Percentiles rank a stretch among this genome's conserved stretches.
phyloP scores from a whole-genome alignment of 1,284 basidiomycete genomes.

The Marasmius oreades region DNA sequence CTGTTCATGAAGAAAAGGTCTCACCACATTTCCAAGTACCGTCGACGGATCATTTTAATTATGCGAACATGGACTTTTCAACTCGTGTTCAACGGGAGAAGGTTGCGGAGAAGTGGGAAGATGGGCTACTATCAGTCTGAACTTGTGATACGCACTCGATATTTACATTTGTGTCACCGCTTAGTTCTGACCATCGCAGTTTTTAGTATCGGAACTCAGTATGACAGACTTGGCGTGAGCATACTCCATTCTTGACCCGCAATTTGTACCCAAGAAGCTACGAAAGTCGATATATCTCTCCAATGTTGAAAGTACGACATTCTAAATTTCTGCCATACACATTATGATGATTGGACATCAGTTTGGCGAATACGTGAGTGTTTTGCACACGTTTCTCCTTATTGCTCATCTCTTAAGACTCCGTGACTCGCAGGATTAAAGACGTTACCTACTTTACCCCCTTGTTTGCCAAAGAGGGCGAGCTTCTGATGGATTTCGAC shows the following conservation, averaged over 20 bases:
- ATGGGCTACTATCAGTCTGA: constrained; percentile 36
- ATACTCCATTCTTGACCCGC: background rate
- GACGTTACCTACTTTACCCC: constrained; percentile 38
- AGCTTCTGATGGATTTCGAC: constrained; percentile 39
- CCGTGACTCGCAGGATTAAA: constrained; percentile 26
- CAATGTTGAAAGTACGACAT: constrained; percentile 31
- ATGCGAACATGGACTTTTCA: constrained; percentile 90
- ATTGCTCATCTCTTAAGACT: background rate
- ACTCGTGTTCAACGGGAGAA: constrained; percentile 68
- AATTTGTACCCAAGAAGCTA: background rate
- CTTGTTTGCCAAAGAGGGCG: constrained; percentile 33
- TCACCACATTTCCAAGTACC: constrained; percentile 67
- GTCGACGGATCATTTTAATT: constrained; percentile 84
- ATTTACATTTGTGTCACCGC: too few species aligned
- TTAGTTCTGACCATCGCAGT: background rate
- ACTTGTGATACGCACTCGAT: constrained; percentile 29
- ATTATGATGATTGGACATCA: constrained; percentile 9
- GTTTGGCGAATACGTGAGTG: constrained; percentile 34
- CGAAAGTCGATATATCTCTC: constrained; percentile 31
- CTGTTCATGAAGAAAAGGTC: constrained; percentile 11
- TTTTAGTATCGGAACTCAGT: constrained; percentile 36
- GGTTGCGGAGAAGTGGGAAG: constrained; percentile 32
- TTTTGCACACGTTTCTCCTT: background rate
- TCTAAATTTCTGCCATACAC: background rate
- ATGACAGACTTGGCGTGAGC: constrained; percentile 34